Percentiles rank a stretch among this genome's conserved stretches.
These are phyloP conservation scores for Andrographis paniculata DNA, from an alignment of 305 asterid genomes.

Conservation along the genomic window DNA sequence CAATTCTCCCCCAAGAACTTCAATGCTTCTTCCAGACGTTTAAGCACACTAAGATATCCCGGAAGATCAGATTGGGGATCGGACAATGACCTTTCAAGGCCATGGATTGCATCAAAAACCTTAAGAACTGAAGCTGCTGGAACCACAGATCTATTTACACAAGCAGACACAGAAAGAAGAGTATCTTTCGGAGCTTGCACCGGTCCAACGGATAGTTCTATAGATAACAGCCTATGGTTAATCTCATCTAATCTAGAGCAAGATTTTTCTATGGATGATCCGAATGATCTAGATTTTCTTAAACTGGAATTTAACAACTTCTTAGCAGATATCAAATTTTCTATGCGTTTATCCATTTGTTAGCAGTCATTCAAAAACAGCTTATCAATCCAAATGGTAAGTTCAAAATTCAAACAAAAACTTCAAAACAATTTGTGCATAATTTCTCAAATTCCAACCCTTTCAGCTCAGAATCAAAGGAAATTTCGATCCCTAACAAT, in stretches of 20 bases:
- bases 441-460: no score
- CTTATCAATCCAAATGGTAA: conserved; percentile 15
- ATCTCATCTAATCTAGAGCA: conserved; percentile 71
- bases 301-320: conserved; percentile 42
- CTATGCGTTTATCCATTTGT: conserved; percentile 48
- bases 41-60: conserved; percentile 77
- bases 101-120: conserved; percentile 92
- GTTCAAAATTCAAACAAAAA: background rate
- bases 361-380: conserved; percentile 8
- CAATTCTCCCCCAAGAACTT: conserved; percentile 74
- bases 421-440: no score
- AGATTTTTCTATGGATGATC: conserved; percentile 39
- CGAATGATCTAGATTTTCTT: conserved; percentile 48
- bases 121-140: conserved; percentile 89
- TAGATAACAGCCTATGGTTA: conserved; percentile 49
- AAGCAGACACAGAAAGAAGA: conserved; percentile 61
- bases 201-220: conserved; percentile 69
- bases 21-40: conserved; percentile 75
- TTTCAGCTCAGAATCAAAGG: no score
- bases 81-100: conserved; percentile 76
- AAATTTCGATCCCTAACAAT: no score
- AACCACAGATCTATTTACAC: conserved; percentile 76
- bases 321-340: conserved; percentile 54
- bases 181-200: conserved; percentile 59
- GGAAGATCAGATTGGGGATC: conserved; percentile 77